Conservation (phyloP, 2,329 filamentous ascomycete species). For the Apiospora arundinis region DNA sequence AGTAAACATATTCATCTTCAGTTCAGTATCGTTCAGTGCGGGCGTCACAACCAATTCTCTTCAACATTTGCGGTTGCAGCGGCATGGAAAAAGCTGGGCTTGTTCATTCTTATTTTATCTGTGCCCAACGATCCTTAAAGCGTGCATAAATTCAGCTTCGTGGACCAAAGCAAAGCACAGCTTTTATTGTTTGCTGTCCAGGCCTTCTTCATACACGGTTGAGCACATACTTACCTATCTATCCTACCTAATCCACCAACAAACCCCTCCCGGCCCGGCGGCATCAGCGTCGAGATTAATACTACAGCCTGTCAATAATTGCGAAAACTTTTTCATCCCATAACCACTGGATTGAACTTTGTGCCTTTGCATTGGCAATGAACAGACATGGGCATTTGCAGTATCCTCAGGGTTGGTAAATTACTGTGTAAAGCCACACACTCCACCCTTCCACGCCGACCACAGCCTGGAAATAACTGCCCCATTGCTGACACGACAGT, state of each 20-base stretch:
- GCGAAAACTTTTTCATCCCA: conserved; percentile 2
- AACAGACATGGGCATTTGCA: background rate
- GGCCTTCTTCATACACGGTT: background rate
- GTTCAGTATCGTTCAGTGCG: background rate
- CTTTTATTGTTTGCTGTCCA: background rate
- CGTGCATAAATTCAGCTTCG: background rate
- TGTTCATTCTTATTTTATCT: background rate
- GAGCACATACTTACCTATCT: background rate
- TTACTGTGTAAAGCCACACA: conserved; percentile 18
- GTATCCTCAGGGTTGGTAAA: conserved; percentile 21
- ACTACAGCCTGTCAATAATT: conserved; percentile 4
- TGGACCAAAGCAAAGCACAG: background rate
- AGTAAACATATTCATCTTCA: background rate
- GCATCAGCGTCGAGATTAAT: background rate
- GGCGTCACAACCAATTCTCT: background rate
- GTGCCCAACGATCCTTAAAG: background rate
- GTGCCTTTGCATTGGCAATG: conserved; percentile 3
- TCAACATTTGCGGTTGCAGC: background rate
- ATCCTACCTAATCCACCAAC: background rate
- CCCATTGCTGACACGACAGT: conserved; percentile 20
- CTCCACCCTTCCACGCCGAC: conserved; percentile 11
- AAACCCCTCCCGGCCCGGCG: conserved; percentile 5
- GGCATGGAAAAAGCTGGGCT: background rate
- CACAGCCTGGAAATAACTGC: conserved; percentile 18
- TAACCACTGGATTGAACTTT: background rate